Base-by-base conservation (phyloP, 805 yeast genomes). In the Yamadazyma insecticola region DNA sequence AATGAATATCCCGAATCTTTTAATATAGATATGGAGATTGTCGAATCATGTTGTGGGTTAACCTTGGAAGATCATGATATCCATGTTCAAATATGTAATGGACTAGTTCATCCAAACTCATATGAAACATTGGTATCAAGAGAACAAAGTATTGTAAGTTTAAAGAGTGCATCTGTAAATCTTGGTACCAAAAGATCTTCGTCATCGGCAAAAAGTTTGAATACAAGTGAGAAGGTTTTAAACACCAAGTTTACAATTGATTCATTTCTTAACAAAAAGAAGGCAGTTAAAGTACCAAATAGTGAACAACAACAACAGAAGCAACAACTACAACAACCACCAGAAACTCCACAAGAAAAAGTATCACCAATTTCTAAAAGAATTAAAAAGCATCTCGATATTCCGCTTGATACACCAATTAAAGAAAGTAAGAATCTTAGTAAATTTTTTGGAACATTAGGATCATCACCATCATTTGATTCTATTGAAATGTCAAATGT, bases 21-120 rank as follows among this genome's bases (percentile, higher is more conserved):
- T 18, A 58, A 53, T 13, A 48, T 59, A 7, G 68, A 72, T 25
- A 55, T 62, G 40, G 76, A 73, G 3, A 44, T 27, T 47, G 66
- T 45, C 23, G 66, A 47, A 35, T 33, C 53, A 5, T 73, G 76
- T 38, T 70, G 78, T 32, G 81, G 81, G 0, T 41, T 50, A 13
- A 47, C 63, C 6, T 47, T 63, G 18, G 67, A 69, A 24, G 58
- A 64, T 19, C 4, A 28, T 28, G 68, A 65, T 1, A 42, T 74
- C 7, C 89, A 84, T 44, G 40, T 40, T 1, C 55, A 57, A 24
- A 67, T 88, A 13, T 84, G 95, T 7, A 41, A 40, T 12, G 97
- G 94, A 1, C 69, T 66, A 6, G 43, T 83, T 7, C 75, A 81
- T 51, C 96, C 97, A 1, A 64, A 72, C 32, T 64, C 76, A 1